A percentile compares a stretch with the other conserved stretches of the same genome.
phyloP scores from a whole-genome alignment of 176 grass and related monocot genomes.

The Cocos nucifera region DNA sequence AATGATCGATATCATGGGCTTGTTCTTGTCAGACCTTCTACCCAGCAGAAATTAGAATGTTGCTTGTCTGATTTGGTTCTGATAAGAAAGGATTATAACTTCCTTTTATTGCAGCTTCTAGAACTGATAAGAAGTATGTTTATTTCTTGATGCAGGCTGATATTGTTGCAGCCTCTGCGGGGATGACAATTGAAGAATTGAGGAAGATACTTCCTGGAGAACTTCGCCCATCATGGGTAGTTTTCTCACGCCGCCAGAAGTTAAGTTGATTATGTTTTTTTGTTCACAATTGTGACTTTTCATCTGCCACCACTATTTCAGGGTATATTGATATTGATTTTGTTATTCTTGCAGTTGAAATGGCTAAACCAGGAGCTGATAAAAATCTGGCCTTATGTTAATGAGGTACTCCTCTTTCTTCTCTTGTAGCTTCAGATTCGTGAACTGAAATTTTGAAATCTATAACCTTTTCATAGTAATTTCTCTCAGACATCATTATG shows the following conservation, averaged over 20 bases:
- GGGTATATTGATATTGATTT: constrained; percentile 32
- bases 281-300: not conserved
- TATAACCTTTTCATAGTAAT: no score
- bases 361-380: constrained; percentile 73
- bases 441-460: constrained; percentile 6
- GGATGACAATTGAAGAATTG: constrained; percentile 67
- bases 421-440: constrained; percentile 11
- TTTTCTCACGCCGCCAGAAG: constrained; percentile 81
- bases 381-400: constrained; percentile 91
- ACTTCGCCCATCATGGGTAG: constrained; percentile 93
- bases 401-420: constrained; percentile 39
- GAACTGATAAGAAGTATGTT: no score
- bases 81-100: no score
- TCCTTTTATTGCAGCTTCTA: no score
- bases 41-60: no score
- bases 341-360: constrained; percentile 48
- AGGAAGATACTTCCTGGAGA: constrained; percentile 61
- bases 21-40: no score
- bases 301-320: constrained; percentile 7
- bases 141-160: constrained; percentile 30
- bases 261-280: constrained; percentile 31
- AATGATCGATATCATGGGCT: no score
- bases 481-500: no score
- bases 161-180: constrained; percentile 47
- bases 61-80: no score